Percentiles rank a stretch among this genome's conserved stretches.
phyloP scores from a whole-genome alignment of 371 early-diverging fungal genomes.

The Rhizopus sp. region DNA sequence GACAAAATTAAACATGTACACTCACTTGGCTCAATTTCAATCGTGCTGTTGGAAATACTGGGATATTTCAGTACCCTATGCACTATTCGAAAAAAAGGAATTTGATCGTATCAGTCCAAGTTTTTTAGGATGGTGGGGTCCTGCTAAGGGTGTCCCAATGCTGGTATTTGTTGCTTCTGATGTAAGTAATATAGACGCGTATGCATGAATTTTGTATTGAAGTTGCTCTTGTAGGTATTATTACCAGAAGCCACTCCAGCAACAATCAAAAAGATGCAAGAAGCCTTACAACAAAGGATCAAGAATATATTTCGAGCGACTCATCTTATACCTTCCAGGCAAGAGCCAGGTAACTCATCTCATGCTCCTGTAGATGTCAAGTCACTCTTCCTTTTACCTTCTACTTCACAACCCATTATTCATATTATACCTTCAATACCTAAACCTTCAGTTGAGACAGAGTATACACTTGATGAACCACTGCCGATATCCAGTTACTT shows the following conservation, averaged over 20 bases:
- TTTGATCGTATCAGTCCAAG: conserved; percentile 32
- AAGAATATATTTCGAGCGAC: conserved; percentile 35
- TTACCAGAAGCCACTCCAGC: conserved; percentile 23
- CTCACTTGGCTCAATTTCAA: conserved; percentile 46
- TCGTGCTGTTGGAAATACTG: conserved; percentile 46
- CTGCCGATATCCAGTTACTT: conserved; percentile 5
- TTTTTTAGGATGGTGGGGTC: conserved; percentile 49
- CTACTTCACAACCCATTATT: conserved; percentile 40
- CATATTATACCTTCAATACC: conserved; percentile 39
- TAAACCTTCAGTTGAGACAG: not conserved
- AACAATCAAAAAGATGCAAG: conserved; percentile 35
- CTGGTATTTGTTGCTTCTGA: conserved; percentile 39
- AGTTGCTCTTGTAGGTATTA: conserved; percentile 14
- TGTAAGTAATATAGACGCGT: conserved; percentile 19
- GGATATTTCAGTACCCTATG: conserved; percentile 37
- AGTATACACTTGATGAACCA: conserved; percentile 6
- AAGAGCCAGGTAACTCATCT: conserved; percentile 17
- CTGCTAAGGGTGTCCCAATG: conserved; percentile 46
- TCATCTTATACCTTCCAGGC: conserved; percentile 27
- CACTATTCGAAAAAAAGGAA: conserved; percentile 41
- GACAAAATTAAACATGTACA: conserved; percentile 43
- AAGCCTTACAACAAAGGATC: conserved; percentile 30
- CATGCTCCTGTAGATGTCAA: conserved; percentile 34
- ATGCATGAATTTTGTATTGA: too few species aligned
- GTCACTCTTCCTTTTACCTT: conserved; percentile 35